These are phyloP conservation scores for Boletus vinaceobasis DNA, from an alignment of 768 basidiomycete species.

Conservation along the genomic window DNA sequence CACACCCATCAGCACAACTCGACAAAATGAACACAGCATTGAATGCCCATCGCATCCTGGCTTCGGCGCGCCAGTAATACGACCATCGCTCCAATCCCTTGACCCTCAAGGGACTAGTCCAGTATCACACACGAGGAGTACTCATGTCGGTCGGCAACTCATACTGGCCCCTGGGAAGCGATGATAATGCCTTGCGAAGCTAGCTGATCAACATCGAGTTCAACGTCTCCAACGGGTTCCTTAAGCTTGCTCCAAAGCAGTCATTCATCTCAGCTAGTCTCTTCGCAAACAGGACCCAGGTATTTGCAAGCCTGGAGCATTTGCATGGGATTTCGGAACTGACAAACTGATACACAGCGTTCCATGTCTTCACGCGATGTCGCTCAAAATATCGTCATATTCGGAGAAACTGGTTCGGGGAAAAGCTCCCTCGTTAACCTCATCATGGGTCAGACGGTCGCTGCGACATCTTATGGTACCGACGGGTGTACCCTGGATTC, in stretches of 20 bases:
- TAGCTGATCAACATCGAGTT: not conserved
- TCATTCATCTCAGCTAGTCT: not conserved
- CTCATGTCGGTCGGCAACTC: slow-evolving; percentile 15
- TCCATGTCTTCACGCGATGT: slow-evolving; percentile 13
- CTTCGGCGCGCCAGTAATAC: not conserved
- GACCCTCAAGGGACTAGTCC: not conserved
- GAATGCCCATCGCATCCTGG: not conserved
- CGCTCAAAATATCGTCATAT: slow-evolving; percentile 30
- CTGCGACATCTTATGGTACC: slow-evolving; percentile 31
- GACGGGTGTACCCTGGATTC: slow-evolving; percentile 37
- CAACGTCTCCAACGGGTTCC: not conserved
- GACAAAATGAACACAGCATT: not conserved
- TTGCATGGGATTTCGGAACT: not conserved
- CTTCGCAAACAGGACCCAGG: not conserved
- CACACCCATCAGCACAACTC: not conserved
- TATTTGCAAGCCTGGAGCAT: slow-evolving; percentile 1
- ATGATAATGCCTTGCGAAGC: not conserved
- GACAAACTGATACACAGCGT: slow-evolving; percentile 4
- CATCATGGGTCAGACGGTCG: slow-evolving; percentile 30
- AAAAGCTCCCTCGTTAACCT: slow-evolving; percentile 47
- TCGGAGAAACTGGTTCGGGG: slow-evolving; percentile 32
- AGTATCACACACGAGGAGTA: slow-evolving; percentile 11
- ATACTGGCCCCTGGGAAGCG: not conserved
- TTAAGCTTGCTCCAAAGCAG: not conserved
- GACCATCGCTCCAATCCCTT: not conserved